Base-by-base conservation (phyloP, 2,329 filamentous ascomycete genomes). In the Talaromyces sp. region DNA sequence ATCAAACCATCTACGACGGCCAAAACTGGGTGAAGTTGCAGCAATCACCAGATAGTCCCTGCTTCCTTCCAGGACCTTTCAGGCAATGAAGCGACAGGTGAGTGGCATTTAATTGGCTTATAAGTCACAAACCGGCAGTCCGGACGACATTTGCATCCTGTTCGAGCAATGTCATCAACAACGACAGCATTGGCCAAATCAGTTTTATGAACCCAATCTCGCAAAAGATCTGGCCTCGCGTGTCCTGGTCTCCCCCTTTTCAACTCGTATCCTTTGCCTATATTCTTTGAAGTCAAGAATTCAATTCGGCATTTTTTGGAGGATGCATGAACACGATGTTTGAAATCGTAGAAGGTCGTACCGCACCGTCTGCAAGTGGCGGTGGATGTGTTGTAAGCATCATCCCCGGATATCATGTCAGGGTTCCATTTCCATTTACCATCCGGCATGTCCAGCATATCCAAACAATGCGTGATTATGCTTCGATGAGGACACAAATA, bases 401-500 rank as follows among this genome's bases (percentile, higher is more conserved):
- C 21, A 11, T 52, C 33, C 33, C 35, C 35, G 13, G n/a, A 2
- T 10, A 39, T 39, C 48, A 39, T 52, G 13, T 28, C 35, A 17
- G 5, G n/a, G 5, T 52, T 39, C 48, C 48, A 52, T 39, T 25
- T 17, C 48, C 28, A n/a, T 33, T n/a, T n/a, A n/a, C n/a, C 53
- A 1, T 50, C 46, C 17, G 31, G 25, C 25, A 48, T n/a, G 2
- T 13, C 13, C 5, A 48, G 10, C 54, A 50, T 40, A n/a, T 56
- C 54, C 35, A 56, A 17, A 40, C 54, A 56, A 22, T 56, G 43
- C 8, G 43, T 21, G 21, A 46, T 5, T 11, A 56, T 56, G 35
- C 43, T 35, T 25, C 39, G 22, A 31, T 56, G 54, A n/a, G 43
- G 62, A 60, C 41, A 60, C 13, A 52, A 35, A 9, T 52, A 25